A percentile compares a stretch with the other conserved stretches of the same genome.
phyloP scores from a whole-genome alignment of 495 filamentous ascomycete genomes.

The Aspergillus homomorphus region DNA sequence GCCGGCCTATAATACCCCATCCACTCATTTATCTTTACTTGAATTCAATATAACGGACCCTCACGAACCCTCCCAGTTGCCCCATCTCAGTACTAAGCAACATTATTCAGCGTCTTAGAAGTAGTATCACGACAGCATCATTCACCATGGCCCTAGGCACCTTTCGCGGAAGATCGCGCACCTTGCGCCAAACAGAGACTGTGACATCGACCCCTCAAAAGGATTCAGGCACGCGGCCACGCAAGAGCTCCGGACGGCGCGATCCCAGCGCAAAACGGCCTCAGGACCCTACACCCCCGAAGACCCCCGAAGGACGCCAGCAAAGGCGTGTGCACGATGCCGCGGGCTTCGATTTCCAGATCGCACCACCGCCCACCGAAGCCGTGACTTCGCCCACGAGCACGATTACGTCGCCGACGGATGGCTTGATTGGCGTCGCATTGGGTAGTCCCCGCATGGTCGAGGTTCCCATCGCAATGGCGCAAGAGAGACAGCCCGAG shows the following conservation, averaged over 20 bases:
- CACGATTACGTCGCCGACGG: conserved; percentile 8
- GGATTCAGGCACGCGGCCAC: conserved; percentile 34
- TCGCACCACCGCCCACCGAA: conserved; percentile 33
- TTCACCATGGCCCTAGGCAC: conserved; percentile 29
- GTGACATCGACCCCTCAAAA: conserved; percentile 38
- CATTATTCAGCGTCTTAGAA: background rate
- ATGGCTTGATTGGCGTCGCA: conserved; percentile 50
- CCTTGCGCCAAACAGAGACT: conserved; percentile 19
- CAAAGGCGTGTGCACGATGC: conserved; percentile 18
- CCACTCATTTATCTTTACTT: conserved; percentile 14
- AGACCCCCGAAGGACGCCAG: conserved; percentile 20
- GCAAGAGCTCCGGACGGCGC: conserved; percentile 30
- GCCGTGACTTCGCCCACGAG: conserved; percentile 6
- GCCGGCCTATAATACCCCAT: background rate
- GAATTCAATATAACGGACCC: background rate
- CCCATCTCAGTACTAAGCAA: conserved; percentile 9
- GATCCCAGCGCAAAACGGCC: conserved; percentile 10
- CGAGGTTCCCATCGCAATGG: conserved; percentile 17
- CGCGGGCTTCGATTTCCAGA: conserved; percentile 37
- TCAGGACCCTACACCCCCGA: conserved; percentile 26
- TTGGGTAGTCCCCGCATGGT: conserved; percentile 52
- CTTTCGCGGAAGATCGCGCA: conserved; percentile 31
- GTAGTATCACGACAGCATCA: background rate
- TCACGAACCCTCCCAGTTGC: background rate
- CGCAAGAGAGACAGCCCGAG: conserved; percentile 24